phyloP scores from a whole-genome alignment of 177 flowering plant species.

The Vitis hybrid region DNA sequence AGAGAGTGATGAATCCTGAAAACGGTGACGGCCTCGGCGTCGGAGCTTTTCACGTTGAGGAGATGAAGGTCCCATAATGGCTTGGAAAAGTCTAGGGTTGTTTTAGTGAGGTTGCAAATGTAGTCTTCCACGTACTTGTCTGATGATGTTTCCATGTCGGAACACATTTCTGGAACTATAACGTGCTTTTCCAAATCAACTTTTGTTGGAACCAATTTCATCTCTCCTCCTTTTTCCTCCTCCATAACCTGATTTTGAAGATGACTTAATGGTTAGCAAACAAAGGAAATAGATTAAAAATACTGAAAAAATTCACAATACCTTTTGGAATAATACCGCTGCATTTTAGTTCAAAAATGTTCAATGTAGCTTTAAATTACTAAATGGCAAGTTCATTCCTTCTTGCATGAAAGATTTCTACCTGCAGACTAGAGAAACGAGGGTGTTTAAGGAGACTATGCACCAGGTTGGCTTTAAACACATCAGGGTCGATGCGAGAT shows the following conservation, averaged over 20 bases:
- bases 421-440: slow-evolving; percentile 21
- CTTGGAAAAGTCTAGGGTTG: slow-evolving; percentile 17
- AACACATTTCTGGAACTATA: neutral
- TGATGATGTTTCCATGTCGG: neutral
- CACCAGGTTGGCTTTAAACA: slow-evolving; percentile 6
- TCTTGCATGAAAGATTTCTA: neutral
- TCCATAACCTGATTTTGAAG: slow-evolving; percentile 10
- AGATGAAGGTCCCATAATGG: slow-evolving; percentile 32
- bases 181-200: slow-evolving; percentile 12
- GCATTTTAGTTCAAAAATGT: too few relatives aligned
- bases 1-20: slow-evolving; percentile 24
- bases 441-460: slow-evolving; percentile 18
- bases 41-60: slow-evolving; percentile 14
- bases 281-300: too few relatives aligned
- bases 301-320: too few relatives aligned
- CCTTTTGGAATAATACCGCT: too few relatives aligned
- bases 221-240: neutral
- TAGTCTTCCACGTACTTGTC: slow-evolving; percentile 21
- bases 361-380: too few relatives aligned
- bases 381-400: too few relatives aligned
- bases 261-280: too few relatives aligned
- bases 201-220: slow-evolving; percentile 20
- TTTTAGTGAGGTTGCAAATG: slow-evolving; percentile 15
- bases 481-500: slow-evolving; percentile 5
- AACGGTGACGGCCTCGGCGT: slow-evolving; percentile 8